Conservation (phyloP, 2,329 filamentous ascomycete genomes). For the Nakataea oryzae region DNA sequence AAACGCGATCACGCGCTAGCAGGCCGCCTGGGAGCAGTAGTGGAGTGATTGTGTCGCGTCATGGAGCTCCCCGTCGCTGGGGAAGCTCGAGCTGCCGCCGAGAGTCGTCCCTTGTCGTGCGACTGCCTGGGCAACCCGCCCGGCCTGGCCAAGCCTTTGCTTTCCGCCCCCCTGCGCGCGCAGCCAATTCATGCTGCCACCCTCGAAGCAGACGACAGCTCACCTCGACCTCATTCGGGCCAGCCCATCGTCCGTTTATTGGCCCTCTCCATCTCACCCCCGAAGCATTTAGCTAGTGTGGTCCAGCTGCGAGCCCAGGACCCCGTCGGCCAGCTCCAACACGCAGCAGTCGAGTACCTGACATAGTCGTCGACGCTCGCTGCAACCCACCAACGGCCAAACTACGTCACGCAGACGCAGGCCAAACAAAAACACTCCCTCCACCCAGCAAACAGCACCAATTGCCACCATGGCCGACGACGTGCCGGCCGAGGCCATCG, state of each 20-base stretch:
- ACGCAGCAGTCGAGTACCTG: no score
- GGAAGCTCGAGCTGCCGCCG: not conserved
- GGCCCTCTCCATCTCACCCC: not conserved
- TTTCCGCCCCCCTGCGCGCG: no score
- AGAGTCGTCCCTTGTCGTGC: not conserved
- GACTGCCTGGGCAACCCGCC: not conserved
- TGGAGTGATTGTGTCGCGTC: not conserved
- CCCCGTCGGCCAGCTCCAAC: no score
- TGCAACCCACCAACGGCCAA: no score
- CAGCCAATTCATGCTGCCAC: not conserved
- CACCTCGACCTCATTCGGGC: not conserved
- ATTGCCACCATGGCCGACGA: conserved; percentile 9
- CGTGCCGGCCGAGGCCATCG: not conserved
- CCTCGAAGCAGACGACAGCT: not conserved
- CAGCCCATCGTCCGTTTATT: no score
- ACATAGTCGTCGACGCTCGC: no score
- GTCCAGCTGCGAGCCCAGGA: no score
- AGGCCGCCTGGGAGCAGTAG: not conserved
- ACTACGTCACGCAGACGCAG: not conserved
- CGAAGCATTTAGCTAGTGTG: no score
- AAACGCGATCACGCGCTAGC: not conserved
- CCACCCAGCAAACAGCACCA: not conserved
- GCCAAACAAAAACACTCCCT: not conserved
- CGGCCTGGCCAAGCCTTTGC: no score
- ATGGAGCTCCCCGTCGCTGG: not conserved